Percentiles rank a stretch among this genome's conserved stretches.
phyloP scores from a whole-genome alignment of 2,329 filamentous ascomycete genomes.

The Sporothrix mexicana region DNA sequence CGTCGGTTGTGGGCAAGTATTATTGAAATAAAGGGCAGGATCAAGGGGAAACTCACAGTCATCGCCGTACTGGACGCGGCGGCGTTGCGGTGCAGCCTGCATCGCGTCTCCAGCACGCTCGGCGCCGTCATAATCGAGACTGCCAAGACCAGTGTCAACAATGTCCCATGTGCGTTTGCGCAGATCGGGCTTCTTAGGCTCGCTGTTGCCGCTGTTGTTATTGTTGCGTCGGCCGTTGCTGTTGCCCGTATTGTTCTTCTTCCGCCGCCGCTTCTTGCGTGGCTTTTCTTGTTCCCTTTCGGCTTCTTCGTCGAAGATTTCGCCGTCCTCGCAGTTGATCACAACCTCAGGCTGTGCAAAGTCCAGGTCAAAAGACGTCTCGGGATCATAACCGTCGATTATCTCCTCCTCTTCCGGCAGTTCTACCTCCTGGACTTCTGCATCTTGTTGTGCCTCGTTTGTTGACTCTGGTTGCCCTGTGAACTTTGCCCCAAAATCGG shows the following conservation, averaged over 20 bases:
- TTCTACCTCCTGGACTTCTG: neutral
- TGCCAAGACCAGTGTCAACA: conserved; percentile 65
- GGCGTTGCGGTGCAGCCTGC: conserved; percentile 48
- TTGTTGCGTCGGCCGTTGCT: conserved; percentile 38
- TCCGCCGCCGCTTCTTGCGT: conserved; percentile 37
- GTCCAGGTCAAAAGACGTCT: conserved; percentile 22
- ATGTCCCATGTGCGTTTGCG: conserved; percentile 72
- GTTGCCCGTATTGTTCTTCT: conserved; percentile 45
- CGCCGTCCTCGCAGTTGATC: neutral
- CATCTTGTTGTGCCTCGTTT: neutral
- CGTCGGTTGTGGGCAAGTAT: conserved; percentile 18
- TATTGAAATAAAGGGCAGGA: neutral
- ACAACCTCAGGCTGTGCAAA: conserved; percentile 10
- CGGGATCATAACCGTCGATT: conserved; percentile 67
- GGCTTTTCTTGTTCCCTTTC: conserved; percentile 11
- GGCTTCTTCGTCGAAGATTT: conserved; percentile 31
- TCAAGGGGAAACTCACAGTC: conserved; percentile 33
- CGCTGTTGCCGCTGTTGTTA: conserved; percentile 39
- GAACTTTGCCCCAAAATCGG: conserved; percentile 56
- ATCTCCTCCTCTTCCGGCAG: neutral
- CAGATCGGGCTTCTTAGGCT: conserved; percentile 55
- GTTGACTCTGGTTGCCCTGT: conserved; percentile 24
- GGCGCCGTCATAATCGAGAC: conserved; percentile 64
- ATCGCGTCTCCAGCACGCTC: conserved; percentile 39
- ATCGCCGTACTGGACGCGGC: conserved; percentile 56